Base-by-base conservation (phyloP, 352 stramenopile species). In the Phytophthora meadii region DNA sequence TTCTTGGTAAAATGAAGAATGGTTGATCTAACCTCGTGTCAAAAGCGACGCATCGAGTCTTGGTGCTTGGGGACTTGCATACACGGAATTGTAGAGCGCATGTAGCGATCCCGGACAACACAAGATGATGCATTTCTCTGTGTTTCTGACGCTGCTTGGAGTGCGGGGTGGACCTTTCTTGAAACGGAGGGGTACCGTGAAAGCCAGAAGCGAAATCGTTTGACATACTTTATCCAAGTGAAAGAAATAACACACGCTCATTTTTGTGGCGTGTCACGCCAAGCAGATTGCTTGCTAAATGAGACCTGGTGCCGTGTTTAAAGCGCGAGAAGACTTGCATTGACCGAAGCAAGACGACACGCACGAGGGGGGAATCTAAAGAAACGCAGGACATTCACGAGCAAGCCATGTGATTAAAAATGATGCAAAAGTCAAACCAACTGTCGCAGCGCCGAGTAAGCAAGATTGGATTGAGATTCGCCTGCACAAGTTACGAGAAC, bases 1-100 rank as follows among this genome's bases (percentile, higher is more conserved):
- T 70, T 60, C 61, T 65, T 55, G 54, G 47, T n/a, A 65, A 70
- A 70, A 70, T 30, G 30, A 34, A 34, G 30, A 9, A 34, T 11
- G 8, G 28, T 34, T 8, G 6, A 11, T 34, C 28, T 34, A 34
- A 11, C 22, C 22, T 22, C 22, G 22, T 44, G 40, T 22, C n/a
- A n/a, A 46, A 5, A 10, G 4, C 89, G 79, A 88, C 40, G 30
- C 19, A 40, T 30, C 17, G 34, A 64, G 47, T 56, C 36, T 64
- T 57, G 46, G 36, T 51, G 34, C 54, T 49, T 49, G 54, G 51
- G 32, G n/a, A 25, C 40, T 15, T n/a, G 14, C 54, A 62, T 54
- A 62, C 22, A 62, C 55, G n/a, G 45, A 55, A 45, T 9, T 25
- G 27, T 41, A 15, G 52, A 24, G 54, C 28, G 54, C 37, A 53